phyloP scores from a whole-genome alignment of 176 grass and related monocot species.

The Hordeum vulgare region MorexV3_pseudomolecules_assembly NC_058520.1:163704598-163705097 shows the following conservation, averaged over 20 bases:
- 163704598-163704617: neutral
- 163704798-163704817: neutral
- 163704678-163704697: neutral
- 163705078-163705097: constrained; percentile 21
- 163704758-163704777: neutral
- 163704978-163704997: neutral
- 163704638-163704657: neutral
- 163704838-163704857: neutral
- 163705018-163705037: neutral
- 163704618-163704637: neutral
- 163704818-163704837: neutral
- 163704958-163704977: neutral
- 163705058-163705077: constrained; percentile 17
- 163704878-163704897: neutral
- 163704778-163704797: neutral
- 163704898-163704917: neutral
- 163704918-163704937: neutral
- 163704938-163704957: neutral
- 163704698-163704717: neutral
- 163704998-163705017: neutral
- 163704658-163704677: neutral
- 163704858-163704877: neutral
- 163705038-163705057: neutral
- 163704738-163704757: neutral
- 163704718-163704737: neutral